These are phyloP conservation scores for Hemisphaericaspora subhashii DNA, from an alignment of 1,139 yeast species.

Conservation along the genomic window DNA sequence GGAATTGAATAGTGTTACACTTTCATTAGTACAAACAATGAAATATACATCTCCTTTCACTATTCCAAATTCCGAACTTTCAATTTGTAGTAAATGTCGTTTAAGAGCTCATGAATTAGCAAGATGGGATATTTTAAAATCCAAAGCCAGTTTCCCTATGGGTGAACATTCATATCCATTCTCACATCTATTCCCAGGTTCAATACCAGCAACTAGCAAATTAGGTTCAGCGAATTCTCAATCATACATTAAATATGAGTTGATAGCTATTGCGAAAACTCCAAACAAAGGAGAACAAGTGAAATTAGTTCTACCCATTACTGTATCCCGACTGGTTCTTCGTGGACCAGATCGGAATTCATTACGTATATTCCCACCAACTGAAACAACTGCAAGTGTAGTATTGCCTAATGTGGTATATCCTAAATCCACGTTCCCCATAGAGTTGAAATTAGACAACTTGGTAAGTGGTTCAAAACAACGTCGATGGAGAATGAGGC, in stretches of 20 bases:
- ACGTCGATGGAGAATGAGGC: conserved; percentile 91
- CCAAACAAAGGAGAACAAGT: conserved; percentile 29
- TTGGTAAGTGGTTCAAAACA: conserved; percentile 51
- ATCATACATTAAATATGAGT: conserved; percentile 66
- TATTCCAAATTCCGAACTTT: conserved; percentile 47
- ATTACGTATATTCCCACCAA: conserved; percentile 91
- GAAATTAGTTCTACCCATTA: conserved; percentile 62
- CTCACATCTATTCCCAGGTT: conserved; percentile 87
- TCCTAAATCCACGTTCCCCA: conserved; percentile 82
- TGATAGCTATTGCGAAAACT: conserved; percentile 57
- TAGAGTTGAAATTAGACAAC: conserved; percentile 82
- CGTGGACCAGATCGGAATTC: conserved; percentile 87
- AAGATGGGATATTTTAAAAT: conserved; percentile 80
- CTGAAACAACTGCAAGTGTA: conserved; percentile 83
- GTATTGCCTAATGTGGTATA: conserved; percentile 84
- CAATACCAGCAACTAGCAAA: conserved; percentile 78
- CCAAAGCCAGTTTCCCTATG: conserved; percentile 51
- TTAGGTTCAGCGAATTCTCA: conserved; percentile 55
- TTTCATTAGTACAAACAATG: conserved; percentile 70
- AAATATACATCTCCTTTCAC: conserved; percentile 64
- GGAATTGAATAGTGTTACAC: conserved; percentile 54
- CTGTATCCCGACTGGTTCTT: conserved; percentile 72
- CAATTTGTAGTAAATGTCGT: conserved; percentile 59
- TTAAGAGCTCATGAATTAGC: conserved; percentile 62
- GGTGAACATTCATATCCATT: conserved; percentile 89